phyloP scores from a whole-genome alignment of 768 basidiomycete species.

The Rubroboletus satanas region DNA sequence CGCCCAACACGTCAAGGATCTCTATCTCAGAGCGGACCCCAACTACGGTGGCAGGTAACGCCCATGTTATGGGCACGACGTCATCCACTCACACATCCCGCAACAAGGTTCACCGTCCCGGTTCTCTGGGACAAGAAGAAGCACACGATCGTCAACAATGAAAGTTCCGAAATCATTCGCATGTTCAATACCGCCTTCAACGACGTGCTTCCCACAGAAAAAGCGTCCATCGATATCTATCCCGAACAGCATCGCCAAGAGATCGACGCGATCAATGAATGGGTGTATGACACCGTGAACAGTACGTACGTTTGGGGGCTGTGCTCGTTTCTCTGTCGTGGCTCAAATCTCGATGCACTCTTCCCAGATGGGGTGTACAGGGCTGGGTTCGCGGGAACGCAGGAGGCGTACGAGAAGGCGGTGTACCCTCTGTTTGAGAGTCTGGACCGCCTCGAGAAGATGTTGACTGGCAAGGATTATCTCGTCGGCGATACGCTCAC shows the following conservation, averaged over 20 bases:
- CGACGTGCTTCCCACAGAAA: constrained; percentile 59
- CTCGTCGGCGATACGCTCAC: constrained; percentile 81
- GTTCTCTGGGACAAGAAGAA: constrained; percentile 90
- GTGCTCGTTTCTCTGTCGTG: not conserved
- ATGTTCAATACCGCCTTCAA: constrained; percentile 89
- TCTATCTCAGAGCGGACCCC: constrained; percentile 76
- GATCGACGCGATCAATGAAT: constrained; percentile 83
- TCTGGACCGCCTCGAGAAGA: constrained; percentile 77
- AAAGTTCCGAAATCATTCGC: constrained; percentile 91
- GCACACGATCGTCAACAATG: constrained; percentile 91
- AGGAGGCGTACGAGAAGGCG: constrained; percentile 75
- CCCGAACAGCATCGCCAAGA: constrained; percentile 65
- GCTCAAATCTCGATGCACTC: not conserved
- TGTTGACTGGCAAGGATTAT: constrained; percentile 75
- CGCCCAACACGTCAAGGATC: constrained; percentile 71
- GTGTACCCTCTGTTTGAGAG: constrained; percentile 72
- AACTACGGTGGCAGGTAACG: constrained; percentile 59
- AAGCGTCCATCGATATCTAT: constrained; percentile 70
- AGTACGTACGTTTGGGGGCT: constrained; percentile 44
- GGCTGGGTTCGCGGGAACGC: constrained; percentile 79
- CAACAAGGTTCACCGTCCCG: constrained; percentile 75
- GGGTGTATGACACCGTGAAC: constrained; percentile 83
- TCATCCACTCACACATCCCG: not conserved
- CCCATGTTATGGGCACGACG: too few relatives aligned
- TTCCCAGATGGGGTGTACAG: constrained; percentile 79